These are phyloP conservation scores for Solanum microdontum DNA, from an alignment of 257 asterid genomes.

Conservation along the genomic window DNA sequence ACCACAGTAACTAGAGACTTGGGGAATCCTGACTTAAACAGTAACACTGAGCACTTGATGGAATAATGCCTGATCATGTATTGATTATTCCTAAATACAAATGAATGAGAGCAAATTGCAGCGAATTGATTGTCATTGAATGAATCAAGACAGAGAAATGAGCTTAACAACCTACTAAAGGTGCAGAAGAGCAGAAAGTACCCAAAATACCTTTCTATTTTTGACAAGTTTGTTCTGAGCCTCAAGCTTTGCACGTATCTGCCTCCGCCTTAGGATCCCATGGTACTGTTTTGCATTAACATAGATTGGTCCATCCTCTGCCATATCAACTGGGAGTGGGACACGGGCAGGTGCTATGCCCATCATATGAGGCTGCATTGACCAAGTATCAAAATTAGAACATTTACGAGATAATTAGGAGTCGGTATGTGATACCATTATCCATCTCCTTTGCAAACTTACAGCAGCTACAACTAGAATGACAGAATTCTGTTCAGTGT, in stretches of 20 bases:
- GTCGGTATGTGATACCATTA: not conserved
- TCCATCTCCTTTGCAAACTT: not conserved
- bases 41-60: not conserved
- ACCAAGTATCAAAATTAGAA: not conserved
- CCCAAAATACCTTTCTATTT: conserved; percentile 57
- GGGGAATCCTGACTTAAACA: not conserved
- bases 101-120: not conserved
- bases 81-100: not conserved
- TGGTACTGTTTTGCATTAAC: conserved; percentile 93
- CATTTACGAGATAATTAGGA: not conserved
- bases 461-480: not conserved
- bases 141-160: not conserved
- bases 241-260: conserved; percentile 88
- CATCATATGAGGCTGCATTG: conserved; percentile 58
- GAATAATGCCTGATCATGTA: not conserved
- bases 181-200: not conserved
- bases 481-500: not conserved
- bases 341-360: conserved; percentile 53
- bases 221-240: conserved; percentile 85
- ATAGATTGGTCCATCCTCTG: conserved; percentile 85
- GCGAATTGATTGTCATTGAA: not conserved
- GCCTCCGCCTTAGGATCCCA: conserved; percentile 83
- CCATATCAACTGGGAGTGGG: conserved; percentile 66
- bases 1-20: not conserved
- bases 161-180: not conserved